Conservation (phyloP, 2,329 filamentous ascomycete species). For the Cadophora sp. region DNA sequence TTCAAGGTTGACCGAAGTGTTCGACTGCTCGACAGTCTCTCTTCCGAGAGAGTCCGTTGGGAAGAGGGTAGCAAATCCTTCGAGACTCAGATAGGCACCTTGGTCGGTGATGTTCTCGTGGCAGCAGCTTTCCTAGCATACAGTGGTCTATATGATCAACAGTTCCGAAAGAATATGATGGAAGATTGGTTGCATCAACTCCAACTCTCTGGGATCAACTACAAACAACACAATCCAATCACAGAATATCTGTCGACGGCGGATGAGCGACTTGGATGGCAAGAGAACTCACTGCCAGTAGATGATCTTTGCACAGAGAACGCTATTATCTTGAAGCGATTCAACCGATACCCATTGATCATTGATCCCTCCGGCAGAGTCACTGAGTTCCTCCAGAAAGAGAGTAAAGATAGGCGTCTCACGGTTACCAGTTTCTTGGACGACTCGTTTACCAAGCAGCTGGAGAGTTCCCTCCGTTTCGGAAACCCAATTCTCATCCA, state of each 20-base stretch:
- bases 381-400: constrained; percentile 92
- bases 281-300: constrained; percentile 89
- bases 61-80: constrained; percentile 98
- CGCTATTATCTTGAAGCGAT: constrained; percentile 94
- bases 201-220: constrained; percentile 88
- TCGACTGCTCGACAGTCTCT: constrained; percentile 89
- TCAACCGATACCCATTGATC: constrained; percentile 97
- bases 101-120: constrained; percentile 93
- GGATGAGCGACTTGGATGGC: constrained; percentile 94
- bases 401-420: constrained; percentile 90
- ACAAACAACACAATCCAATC: constrained; percentile 91
- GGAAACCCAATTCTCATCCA: constrained; percentile 98
- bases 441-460: constrained; percentile 96
- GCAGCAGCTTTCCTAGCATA: constrained; percentile 98
- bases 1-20: constrained; percentile 98
- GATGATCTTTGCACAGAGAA: constrained; percentile 99
- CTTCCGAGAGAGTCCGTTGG: constrained; percentile 92
- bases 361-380: constrained; percentile 96
- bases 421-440: constrained; percentile 98
- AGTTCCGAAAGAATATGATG: constrained; percentile 96
- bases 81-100: constrained; percentile 94
- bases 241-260: constrained; percentile 97
- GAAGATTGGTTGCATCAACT: constrained; percentile 98
- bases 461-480: constrained; percentile 96
- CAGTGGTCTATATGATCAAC: constrained; percentile 95